Evolutionary conservation across 2,329 filamentous ascomycete species (phyloP).

Genomic region (Cladosporium sphaerospermum): DNA sequence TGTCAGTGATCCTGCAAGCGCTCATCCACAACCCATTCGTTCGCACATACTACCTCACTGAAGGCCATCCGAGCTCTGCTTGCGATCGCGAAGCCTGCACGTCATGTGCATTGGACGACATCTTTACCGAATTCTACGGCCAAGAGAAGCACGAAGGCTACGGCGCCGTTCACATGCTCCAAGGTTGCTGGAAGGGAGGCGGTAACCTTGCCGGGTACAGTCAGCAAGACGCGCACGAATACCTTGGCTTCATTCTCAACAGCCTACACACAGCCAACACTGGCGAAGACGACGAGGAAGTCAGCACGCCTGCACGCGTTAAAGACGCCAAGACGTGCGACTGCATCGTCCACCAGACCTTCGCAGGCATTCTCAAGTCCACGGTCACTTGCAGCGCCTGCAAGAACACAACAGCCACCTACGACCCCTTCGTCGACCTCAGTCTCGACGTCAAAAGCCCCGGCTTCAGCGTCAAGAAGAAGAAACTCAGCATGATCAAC

Average conservation of each 20-base stretch:
- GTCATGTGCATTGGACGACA: conserved; percentile 56
- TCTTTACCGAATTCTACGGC: conserved; percentile 59
- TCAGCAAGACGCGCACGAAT: conserved; percentile 95
- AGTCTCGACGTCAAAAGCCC: conserved; percentile 73
- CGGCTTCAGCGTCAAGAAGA: conserved; percentile 54
- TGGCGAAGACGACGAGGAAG: conserved; percentile 43
- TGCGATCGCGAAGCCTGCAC: conserved; percentile 57
- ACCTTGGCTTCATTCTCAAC: conserved; percentile 91
- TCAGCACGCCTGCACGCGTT: conserved; percentile 31
- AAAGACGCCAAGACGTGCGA: conserved; percentile 51
- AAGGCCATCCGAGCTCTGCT: conserved; percentile 74
- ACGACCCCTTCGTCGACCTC: conserved; percentile 86
- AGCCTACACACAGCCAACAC: conserved; percentile 75
- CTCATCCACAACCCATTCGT: conserved; percentile 90
- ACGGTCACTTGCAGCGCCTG: conserved; percentile 89
- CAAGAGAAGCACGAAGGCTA: conserved; percentile 80
- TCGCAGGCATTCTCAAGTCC: conserved; percentile 85
- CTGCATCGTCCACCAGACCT: conserved; percentile 90
- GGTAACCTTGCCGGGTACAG: conserved; percentile 72
- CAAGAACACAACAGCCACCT: conserved; percentile 70
- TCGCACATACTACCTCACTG: conserved; percentile 84
- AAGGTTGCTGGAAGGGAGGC: conserved; percentile 78
- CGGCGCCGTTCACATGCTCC: conserved; percentile 80
- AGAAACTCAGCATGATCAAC: conserved; percentile 44
- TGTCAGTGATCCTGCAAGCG: conserved; percentile 91